Conservation (phyloP, 2,329 filamentous ascomycete species). For the Aspergillus pseudoviridinutans region DNA sequence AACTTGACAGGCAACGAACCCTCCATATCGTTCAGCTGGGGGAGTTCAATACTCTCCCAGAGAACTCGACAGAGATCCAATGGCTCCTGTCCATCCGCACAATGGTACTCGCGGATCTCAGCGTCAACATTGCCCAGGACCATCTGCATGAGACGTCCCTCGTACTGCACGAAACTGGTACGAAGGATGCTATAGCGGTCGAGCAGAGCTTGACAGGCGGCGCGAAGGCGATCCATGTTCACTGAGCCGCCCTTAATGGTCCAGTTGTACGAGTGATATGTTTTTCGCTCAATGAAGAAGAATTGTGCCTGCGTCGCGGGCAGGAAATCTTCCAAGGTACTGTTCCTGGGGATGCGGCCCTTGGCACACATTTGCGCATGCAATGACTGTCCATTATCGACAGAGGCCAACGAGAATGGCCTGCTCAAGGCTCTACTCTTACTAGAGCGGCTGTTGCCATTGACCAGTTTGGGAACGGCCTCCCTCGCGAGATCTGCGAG, state of each 20-base stretch:
- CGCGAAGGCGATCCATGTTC: neutral
- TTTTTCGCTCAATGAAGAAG: neutral
- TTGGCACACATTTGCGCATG: neutral
- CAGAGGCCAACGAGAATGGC: neutral
- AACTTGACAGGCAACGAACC: neutral
- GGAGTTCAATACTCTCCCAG: neutral
- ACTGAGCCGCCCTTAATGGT: neutral
- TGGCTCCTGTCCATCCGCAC: neutral
- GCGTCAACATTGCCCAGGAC: neutral
- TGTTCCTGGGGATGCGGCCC: neutral
- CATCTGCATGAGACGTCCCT: neutral
- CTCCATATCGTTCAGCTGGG: neutral
- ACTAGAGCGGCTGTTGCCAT: neutral
- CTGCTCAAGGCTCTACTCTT: neutral
- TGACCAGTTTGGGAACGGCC: neutral
- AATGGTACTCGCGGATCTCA: neutral
- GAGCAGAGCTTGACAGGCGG: neutral
- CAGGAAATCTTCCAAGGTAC: neutral
- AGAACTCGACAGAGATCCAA: neutral
- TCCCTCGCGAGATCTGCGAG: constrained; percentile 4
- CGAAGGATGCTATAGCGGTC: neutral
- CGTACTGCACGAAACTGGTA: neutral
- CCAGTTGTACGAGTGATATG: neutral
- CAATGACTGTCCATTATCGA: neutral
- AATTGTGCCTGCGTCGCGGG: neutral